Evolutionary conservation across 139 green algal species (phyloP), one percentile per base, ranked within the genome.

Genomic region (Deuterostichococcus epilithicus): DNA sequence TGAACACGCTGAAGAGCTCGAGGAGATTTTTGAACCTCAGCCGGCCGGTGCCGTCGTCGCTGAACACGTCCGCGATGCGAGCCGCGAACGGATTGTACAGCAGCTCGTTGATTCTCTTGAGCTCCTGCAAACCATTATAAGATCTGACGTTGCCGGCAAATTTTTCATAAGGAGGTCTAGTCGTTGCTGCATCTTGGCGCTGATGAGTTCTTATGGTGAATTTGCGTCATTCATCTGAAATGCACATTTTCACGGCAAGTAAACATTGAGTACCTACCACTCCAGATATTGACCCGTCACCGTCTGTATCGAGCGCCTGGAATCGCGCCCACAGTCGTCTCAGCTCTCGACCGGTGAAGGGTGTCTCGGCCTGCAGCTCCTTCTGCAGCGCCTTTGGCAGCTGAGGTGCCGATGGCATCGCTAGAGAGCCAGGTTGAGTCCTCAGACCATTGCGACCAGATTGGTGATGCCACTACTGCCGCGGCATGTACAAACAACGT

Each of bases 21-120:
- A 86, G 67, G 68, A 86, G 82, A 35, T 84, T 81, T 44, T 77
- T 68, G 73, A 86, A 86, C 22, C 38, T 80, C 5, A 86, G 75
- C 35, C 63, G 45, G 30, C 78, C 76, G 35, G 74, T 80, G 26
- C 82, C 82, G 70, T 84, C 75, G 36, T 86, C 82, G 35, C 82
- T 86, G 75, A 86, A 86, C 23, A 86, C 32, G 39, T 76, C 76
- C 44, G 77, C 80, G 30, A 86, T 82, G 1, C 82, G 70, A 3
- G 68, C 47, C 23, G 69, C 80, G 47, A 86, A 86, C 5, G 82
- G 82, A 36, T 86, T 86, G 39, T 68, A 77, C 38, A 68, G 66
- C 37, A 86, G 74, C 78, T 86, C 82, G 30, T 78, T 63, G 13
- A 86, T 68, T 25, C 45, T 63, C 30, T 72, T 52, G 28, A 78